phyloP scores from a whole-genome alignment of 208 protist genomes.

The Balamuthia mandrillaris region DNA sequence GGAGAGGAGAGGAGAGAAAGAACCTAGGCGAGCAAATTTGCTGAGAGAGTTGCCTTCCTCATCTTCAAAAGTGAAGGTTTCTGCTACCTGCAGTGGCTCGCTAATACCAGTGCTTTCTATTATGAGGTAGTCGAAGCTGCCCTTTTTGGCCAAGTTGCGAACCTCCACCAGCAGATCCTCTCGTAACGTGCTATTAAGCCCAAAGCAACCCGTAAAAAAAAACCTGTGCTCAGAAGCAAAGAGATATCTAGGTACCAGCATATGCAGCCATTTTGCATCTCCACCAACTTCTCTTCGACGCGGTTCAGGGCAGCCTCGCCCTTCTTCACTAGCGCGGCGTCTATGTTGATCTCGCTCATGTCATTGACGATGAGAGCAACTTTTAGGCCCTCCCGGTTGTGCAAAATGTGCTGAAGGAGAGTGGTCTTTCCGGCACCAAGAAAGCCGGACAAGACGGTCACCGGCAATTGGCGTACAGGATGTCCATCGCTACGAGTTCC shows the following conservation, averaged over 20 bases:
- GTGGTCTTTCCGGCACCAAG: conserved; percentile 71
- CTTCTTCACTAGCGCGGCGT: conserved; percentile 62
- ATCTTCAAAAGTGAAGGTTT: conserved; percentile 71
- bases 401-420: conserved; percentile 72
- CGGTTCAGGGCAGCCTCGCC: conserved; percentile 43
- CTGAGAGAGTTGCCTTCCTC: neutral
- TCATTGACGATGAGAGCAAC: conserved; percentile 78
- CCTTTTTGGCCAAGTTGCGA: conserved; percentile 52
- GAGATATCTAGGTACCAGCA: conserved; percentile 72
- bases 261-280: conserved; percentile 76
- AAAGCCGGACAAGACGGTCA: conserved; percentile 1
- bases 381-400: conserved; percentile 54
- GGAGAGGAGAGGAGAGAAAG: neutral
- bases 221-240: neutral
- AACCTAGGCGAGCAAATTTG: conserved; percentile 4
- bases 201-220: too few relatives aligned
- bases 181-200: neutral
- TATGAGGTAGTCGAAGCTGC: conserved; percentile 74
- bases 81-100: conserved; percentile 75
- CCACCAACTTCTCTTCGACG: conserved; percentile 64
- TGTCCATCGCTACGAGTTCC: too few relatives aligned
- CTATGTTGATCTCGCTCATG: conserved; percentile 78
- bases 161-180: conserved; percentile 74
- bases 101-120: conserved; percentile 71
- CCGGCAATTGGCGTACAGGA: too few relatives aligned